These are phyloP conservation scores for Gossypioides kirkii DNA, from an alignment of 345 rosid genomes.

Conservation along the genomic window DNA sequence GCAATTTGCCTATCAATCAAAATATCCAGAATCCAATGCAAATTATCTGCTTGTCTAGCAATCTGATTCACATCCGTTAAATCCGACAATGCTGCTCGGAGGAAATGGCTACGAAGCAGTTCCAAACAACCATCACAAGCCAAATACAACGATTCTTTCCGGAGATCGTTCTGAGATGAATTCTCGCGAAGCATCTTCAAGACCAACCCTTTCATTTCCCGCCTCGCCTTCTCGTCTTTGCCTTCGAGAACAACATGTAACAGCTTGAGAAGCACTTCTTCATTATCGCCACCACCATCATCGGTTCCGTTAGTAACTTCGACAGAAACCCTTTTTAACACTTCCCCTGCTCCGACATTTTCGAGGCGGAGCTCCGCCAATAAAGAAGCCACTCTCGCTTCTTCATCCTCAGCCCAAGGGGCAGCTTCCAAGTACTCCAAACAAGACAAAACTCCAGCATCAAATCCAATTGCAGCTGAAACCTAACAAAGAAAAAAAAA, in stretches of 20 bases:
- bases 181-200: slow-evolving; percentile 94
- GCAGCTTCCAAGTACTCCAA: slow-evolving; percentile 97
- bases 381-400: slow-evolving; percentile 74
- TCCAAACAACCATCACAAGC: slow-evolving; percentile 85
- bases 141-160: slow-evolving; percentile 77
- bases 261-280: slow-evolving; percentile 79
- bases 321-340: slow-evolving; percentile 75
- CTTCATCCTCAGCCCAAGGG: slow-evolving; percentile 99
- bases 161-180: slow-evolving; percentile 74
- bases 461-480: slow-evolving; percentile 91
- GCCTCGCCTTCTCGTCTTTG: slow-evolving; percentile 92
- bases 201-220: slow-evolving; percentile 89
- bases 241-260: slow-evolving; percentile 88
- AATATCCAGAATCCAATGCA: slow-evolving; percentile 90
- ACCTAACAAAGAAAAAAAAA: slow-evolving; percentile 44
- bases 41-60: slow-evolving; percentile 89
- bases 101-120: slow-evolving; percentile 52
- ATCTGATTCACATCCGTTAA: slow-evolving; percentile 62
- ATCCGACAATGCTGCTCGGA: slow-evolving; percentile 60
- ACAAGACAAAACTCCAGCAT: slow-evolving; percentile 93
- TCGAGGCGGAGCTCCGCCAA: slow-evolving; percentile 83
- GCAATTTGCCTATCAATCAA: slow-evolving; percentile 90
- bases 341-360: slow-evolving; percentile 88
- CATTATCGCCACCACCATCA: slow-evolving; percentile 43
- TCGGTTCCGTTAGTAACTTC: slow-evolving; percentile 54